phyloP scores from a whole-genome alignment of 768 basidiomycete species.

The Boletus sensibilis region DNA sequence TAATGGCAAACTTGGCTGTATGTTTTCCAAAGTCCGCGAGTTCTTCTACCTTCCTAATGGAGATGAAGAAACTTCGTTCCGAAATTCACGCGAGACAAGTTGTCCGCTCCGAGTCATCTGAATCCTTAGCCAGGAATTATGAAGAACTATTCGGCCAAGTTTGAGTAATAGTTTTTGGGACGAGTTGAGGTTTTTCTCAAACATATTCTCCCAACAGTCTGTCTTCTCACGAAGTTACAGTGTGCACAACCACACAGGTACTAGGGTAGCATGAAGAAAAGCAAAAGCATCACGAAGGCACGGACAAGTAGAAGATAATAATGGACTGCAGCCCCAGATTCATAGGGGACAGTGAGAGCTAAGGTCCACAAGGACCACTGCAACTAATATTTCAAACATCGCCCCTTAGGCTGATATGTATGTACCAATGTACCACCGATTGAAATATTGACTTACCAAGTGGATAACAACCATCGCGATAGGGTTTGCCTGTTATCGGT shows the following conservation, averaged over 20 bases:
- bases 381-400: background rate
- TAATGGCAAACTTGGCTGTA: background rate
- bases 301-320: background rate
- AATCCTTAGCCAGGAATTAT: background rate
- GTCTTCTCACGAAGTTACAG: background rate
- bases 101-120: too few species aligned
- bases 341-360: background rate
- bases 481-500: background rate
- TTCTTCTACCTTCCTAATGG: constrained; percentile 7
- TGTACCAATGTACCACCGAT: background rate
- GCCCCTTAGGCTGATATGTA: background rate
- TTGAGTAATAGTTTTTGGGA: background rate
- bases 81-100: background rate
- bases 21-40: constrained; percentile 15
- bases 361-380: background rate
- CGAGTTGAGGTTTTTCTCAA: background rate
- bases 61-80: background rate
- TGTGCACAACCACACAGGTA: background rate
- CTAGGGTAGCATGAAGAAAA: background rate
- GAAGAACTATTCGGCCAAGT: background rate
- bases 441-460: background rate
- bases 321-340: background rate
- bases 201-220: background rate
- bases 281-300: background rate
- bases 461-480: background rate